Percentiles rank a stretch among this genome's conserved stretches.
Conservation (phyloP, 2,329 filamentous ascomycete species). For the Aspergillus proliferans region DNA sequence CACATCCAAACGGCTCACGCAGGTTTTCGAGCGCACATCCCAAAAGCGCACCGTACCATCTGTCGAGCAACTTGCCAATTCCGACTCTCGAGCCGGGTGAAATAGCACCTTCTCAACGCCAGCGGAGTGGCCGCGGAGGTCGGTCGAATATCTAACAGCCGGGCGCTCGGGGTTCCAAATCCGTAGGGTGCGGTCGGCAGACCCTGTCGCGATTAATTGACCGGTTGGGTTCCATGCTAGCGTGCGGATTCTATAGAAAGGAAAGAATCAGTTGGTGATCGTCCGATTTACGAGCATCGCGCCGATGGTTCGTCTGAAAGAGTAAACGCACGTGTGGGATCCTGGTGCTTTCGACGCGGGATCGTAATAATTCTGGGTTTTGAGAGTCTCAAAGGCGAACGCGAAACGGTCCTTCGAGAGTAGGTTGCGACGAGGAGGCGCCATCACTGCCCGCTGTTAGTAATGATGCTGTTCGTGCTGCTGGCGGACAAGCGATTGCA, state of each 20-base stretch:
- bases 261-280: conserved; percentile 3
- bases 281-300: too few relatives aligned
- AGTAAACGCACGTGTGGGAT: conserved; percentile 50
- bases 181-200: conserved; percentile 80
- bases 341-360: conserved; percentile 49
- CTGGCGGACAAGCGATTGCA: conserved; percentile 11
- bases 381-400: conserved; percentile 59
- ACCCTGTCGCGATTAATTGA: conserved; percentile 76
- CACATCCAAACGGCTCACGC: conserved; percentile 43
- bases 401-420: conserved; percentile 63
- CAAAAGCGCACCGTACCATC: conserved; percentile 47
- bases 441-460: conserved; percentile 24
- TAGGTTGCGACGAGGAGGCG: conserved; percentile 34
- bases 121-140: conserved; percentile 43
- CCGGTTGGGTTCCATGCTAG: conserved; percentile 88
- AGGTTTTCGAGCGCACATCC: conserved; percentile 46
- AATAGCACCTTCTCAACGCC: conserved; percentile 45
- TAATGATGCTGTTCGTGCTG: conserved; percentile 1
- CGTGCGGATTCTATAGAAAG: conserved; percentile 57
- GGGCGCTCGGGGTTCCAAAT: conserved; percentile 70
- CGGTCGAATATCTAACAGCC: conserved; percentile 42
- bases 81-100: conserved; percentile 45
- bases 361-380: conserved; percentile 66
- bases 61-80: conserved; percentile 44
- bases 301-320: conserved; percentile 5